phyloP scores from a whole-genome alignment of 2,329 filamentous ascomycete genomes.

The Aspergillus tamarii region DNA sequence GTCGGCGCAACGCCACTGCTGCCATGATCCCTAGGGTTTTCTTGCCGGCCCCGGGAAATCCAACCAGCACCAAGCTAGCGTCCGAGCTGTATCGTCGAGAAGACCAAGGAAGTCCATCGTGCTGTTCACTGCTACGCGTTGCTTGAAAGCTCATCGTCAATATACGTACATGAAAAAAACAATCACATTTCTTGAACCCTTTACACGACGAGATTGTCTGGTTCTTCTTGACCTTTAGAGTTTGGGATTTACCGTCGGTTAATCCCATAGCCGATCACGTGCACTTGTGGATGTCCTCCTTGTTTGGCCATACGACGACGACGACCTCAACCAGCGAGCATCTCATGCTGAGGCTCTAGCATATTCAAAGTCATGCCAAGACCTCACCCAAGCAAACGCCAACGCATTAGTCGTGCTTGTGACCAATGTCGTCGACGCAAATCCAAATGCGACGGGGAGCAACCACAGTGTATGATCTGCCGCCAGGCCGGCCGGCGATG shows the following conservation, averaged over 20 bases:
- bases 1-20: constrained; percentile 66
- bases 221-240: too few relatives aligned
- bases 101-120: background rate
- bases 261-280: background rate
- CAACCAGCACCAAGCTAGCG: constrained; percentile 65
- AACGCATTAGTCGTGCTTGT: background rate
- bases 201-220: background rate
- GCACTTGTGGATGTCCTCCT: background rate
- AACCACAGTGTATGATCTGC: constrained; percentile 68
- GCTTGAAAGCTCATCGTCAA: background rate
- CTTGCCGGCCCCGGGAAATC: constrained; percentile 72
- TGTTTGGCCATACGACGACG: background rate
- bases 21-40: constrained; percentile 73
- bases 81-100: background rate
- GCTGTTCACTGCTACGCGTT: background rate
- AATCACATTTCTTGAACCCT: background rate
- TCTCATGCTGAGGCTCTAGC: background rate
- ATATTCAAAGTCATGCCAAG: background rate
- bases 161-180: background rate
- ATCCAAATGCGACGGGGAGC: constrained; percentile 72
- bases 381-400: background rate
- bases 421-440: constrained; percentile 64
- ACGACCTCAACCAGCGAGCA: background rate
- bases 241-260: background rate
- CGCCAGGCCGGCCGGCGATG: constrained; percentile 18